Evolutionary conservation across 116 monocot species (phyloP).

Genomic region (Papilionanthe hybrid): DNA sequence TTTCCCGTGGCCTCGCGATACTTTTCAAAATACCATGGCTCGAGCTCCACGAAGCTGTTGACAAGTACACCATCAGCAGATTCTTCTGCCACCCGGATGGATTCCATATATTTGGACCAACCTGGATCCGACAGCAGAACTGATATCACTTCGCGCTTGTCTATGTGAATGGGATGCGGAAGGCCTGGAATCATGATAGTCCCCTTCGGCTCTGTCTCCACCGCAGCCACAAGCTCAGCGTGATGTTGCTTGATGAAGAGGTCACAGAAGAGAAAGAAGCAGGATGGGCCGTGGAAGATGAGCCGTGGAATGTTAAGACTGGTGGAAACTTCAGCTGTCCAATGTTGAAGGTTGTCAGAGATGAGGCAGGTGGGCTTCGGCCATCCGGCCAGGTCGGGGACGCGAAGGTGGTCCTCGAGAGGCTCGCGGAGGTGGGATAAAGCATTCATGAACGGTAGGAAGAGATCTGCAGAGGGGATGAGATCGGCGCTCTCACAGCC

Average conservation of each 20-base stretch:
- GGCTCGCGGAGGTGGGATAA: slow-evolving; percentile 10
- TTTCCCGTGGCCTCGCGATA: neutral
- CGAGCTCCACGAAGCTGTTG: slow-evolving; percentile 5
- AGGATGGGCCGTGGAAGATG: slow-evolving; percentile 23
- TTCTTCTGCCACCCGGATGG: neutral
- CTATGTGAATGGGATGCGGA: slow-evolving; percentile 1
- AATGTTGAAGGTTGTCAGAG: slow-evolving; percentile 13
- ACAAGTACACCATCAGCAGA: neutral
- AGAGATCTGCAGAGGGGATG: slow-evolving; percentile 10
- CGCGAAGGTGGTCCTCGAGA: slow-evolving; percentile 3
- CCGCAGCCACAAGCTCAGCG: neutral
- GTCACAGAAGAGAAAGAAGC: slow-evolving; percentile 3
- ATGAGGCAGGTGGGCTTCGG: slow-evolving; percentile 18
- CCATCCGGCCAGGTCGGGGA: neutral
- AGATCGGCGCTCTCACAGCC: slow-evolving; percentile 34
- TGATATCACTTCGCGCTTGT: neutral
- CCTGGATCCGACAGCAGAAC: neutral
- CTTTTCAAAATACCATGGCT: neutral
- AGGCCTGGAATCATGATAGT: slow-evolving; percentile 23
- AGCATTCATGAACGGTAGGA: slow-evolving; percentile 12
- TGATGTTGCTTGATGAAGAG: neutral
- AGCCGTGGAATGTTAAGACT: slow-evolving; percentile 9
- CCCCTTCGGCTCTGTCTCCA: slow-evolving; percentile 1
- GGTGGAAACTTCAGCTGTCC: slow-evolving; percentile 11
- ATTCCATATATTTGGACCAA: neutral